Evolutionary conservation across 2,329 filamentous ascomycete genomes (phyloP), one percentile per base, ranked within the genome.

Genomic region (Alternaria consortialis): DNA sequence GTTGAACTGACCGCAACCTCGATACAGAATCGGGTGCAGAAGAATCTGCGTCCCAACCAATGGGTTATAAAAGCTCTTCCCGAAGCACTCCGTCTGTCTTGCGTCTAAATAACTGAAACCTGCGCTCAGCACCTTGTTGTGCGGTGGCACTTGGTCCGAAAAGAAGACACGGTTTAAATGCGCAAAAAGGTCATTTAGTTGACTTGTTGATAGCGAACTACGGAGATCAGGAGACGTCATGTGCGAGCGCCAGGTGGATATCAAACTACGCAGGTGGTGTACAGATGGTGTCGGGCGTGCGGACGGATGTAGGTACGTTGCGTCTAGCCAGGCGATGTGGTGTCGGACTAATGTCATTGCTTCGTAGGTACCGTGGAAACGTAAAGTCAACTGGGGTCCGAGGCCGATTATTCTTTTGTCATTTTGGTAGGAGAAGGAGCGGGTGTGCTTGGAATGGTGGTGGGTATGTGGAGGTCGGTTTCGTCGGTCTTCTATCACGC

Each of bases 321-420:
- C 40, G 44, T 64, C 57, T 7, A 68, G 47, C 63, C 64, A 68
- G 9, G 61, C 55, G 17, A 59, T 52, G 40, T 68, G 65, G 50
- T 66, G 58, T 4, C 64, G 58, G 9, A 66, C 64, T 20, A 68
- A 37, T 3, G 58, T 53, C 65, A 68, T 68, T 15, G 64, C 36
- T 53, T 68, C 65, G 39, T 68, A 68, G 23, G 62, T 47, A n/a
- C 64, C 64, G 29, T 66, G 63, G 40, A 68, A 55, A 29, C 43
- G 43, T 8, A 61, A 34, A 2, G 17, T 54, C 5, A 66, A 46
- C n/a, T 42, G 20, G 2, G 61, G 59, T 32, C 31, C 60, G 2
- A 53, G 42, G 2, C 15, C 42, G 4, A 29, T 9, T 34, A 23
- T 47, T 32, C 13, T 23, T 17, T 23, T 43, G 12, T 23, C 31